phyloP scores from a whole-genome alignment of 2,329 filamentous ascomycete genomes.

The Fusarium nurragi region DNA sequence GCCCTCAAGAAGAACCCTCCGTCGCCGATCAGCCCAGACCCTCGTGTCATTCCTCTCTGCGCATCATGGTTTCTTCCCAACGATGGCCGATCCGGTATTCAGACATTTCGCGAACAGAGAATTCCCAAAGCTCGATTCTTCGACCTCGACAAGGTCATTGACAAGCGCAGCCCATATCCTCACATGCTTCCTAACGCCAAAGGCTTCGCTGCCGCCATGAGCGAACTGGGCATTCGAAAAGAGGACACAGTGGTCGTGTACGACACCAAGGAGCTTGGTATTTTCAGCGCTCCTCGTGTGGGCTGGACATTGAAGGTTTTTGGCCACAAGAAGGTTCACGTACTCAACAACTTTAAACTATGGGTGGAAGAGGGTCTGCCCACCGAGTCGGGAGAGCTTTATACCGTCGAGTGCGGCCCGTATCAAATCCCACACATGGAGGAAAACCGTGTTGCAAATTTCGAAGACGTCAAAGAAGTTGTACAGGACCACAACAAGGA shows the following conservation, averaged over 20 bases:
- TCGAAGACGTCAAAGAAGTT: slow-evolving; percentile 83
- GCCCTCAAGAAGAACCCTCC: slow-evolving; percentile 85
- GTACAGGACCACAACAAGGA: slow-evolving; percentile 82
- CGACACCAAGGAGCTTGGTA: slow-evolving; percentile 88
- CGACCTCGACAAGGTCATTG: slow-evolving; percentile 91
- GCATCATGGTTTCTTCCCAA: slow-evolving; percentile 98
- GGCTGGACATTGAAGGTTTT: slow-evolving; percentile 94
- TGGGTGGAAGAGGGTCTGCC: slow-evolving; percentile 88
- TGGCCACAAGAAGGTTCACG: slow-evolving; percentile 86
- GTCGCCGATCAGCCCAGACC: slow-evolving; percentile 80
- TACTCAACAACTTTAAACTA: slow-evolving; percentile 95
- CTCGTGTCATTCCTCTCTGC: slow-evolving; percentile 87
- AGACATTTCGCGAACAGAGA: slow-evolving; percentile 82
- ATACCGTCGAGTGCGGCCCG: slow-evolving; percentile 70
- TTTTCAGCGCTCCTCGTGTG: slow-evolving; percentile 92
- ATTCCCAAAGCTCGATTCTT: slow-evolving; percentile 95
- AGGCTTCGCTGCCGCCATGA: slow-evolving; percentile 88
- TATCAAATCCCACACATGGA: slow-evolving; percentile 72
- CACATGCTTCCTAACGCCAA: slow-evolving; percentile 92
- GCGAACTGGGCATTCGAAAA: slow-evolving; percentile 82
- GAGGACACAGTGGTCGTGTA: slow-evolving; percentile 96
- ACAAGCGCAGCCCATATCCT: slow-evolving; percentile 87
- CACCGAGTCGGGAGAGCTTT: slow-evolving; percentile 80
- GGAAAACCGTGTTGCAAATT: slow-evolving; percentile 75
- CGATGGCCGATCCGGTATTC: slow-evolving; percentile 81